phyloP scores from a whole-genome alignment of 1,139 yeast genomes.

The Hemisphaericaspora xylanilytica region DNA sequence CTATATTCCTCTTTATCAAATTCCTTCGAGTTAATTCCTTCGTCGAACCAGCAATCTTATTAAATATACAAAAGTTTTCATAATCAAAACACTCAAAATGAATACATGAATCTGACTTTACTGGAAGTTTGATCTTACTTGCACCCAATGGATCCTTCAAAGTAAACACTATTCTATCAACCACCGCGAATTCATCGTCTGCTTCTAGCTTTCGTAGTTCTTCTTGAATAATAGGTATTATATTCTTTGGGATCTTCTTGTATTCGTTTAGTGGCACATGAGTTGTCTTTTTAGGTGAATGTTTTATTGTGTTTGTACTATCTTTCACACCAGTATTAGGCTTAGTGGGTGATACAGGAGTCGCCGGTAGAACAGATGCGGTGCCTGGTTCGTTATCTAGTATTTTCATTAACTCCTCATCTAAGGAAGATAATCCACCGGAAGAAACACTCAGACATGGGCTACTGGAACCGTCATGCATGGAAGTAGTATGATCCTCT shows the following conservation, averaged over 20 bases:
- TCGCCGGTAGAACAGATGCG: not conserved
- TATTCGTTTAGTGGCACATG: constrained; percentile 12
- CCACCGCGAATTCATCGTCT: constrained; percentile 25
- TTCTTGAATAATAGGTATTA: constrained; percentile 20
- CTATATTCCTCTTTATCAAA: constrained; percentile 25
- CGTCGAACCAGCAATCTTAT: constrained; percentile 34
- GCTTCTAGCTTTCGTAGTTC: constrained; percentile 23
- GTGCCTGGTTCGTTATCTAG: not conserved
- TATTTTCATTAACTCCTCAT: constrained; percentile 16
- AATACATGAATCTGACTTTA: constrained; percentile 35
- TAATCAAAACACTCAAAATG: constrained; percentile 51
- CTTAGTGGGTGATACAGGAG: constrained; percentile 2
- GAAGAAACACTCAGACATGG: not conserved
- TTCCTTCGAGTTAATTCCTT: constrained; percentile 27
- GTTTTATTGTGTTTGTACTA: not conserved
- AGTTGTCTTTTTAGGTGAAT: constrained; percentile 1
- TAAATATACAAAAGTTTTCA: constrained; percentile 41
- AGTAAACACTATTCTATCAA: constrained; percentile 29
- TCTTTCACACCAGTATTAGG: not conserved
- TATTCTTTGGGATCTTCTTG: constrained; percentile 27
- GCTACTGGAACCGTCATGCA: not conserved
- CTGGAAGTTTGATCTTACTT: constrained; percentile 39
- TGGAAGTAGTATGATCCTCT: no score
- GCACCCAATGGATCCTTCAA: constrained; percentile 36
- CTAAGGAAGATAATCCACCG: constrained; percentile 13